Evolutionary conservation across 768 basidiomycete species (phyloP).

Genomic region (Leccinum variicolor): DNA sequence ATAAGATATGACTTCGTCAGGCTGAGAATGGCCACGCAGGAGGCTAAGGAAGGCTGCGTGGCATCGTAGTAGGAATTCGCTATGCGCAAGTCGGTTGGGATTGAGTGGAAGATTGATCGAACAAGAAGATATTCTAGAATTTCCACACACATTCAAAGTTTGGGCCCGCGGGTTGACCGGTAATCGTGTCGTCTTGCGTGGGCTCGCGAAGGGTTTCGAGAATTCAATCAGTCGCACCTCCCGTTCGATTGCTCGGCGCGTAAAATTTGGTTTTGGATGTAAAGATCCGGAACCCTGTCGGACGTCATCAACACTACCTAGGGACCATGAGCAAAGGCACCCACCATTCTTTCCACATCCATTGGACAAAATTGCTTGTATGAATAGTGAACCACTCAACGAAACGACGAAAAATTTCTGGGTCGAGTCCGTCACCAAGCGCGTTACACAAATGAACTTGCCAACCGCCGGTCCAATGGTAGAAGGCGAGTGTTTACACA

Average conservation of each 20-base stretch:
- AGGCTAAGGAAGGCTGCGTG: constrained; percentile 73
- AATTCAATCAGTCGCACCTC: constrained; percentile 90
- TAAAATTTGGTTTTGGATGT: constrained; percentile 87
- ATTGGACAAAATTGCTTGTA: constrained; percentile 96
- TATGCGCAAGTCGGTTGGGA: constrained; percentile 26
- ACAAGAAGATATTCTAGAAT: constrained; percentile 50
- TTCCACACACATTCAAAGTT: constrained; percentile 86
- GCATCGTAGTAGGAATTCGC: constrained; percentile 76
- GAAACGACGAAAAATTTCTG: constrained; percentile 76
- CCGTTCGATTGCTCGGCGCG: constrained; percentile 80
- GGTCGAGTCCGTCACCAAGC: constrained; percentile 83
- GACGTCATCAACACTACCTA: not conserved
- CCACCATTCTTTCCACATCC: constrained; percentile 99
- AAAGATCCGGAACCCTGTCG: constrained; percentile 80
- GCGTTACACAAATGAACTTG: constrained; percentile 84
- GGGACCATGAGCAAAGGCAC: constrained; percentile 15
- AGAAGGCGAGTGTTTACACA: constrained; percentile 90
- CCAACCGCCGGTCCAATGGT: constrained; percentile 98
- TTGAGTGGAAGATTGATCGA: not conserved
- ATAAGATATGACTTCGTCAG: constrained; percentile 74
- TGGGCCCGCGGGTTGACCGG: constrained; percentile 72
- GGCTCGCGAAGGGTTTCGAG: constrained; percentile 86
- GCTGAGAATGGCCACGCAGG: constrained; percentile 73
- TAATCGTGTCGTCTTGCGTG: constrained; percentile 69
- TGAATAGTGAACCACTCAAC: constrained; percentile 96